phyloP scores from a whole-genome alignment of 2,329 filamentous ascomycete species.

The Talaromyces marneffei region DNA sequence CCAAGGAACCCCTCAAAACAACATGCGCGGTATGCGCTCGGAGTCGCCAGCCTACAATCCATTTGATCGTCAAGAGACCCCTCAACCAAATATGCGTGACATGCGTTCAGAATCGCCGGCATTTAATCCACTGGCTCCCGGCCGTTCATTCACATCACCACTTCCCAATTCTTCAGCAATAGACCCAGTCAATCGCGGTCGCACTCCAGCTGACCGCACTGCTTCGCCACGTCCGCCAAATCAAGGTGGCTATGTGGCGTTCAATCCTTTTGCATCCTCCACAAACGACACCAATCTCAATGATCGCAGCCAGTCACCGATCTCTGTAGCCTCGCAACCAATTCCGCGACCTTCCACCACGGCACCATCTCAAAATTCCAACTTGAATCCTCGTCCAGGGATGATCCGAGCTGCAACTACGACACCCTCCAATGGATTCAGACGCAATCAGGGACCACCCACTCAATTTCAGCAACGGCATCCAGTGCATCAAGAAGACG shows the following conservation, averaged over 20 bases:
- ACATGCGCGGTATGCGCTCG: background rate
- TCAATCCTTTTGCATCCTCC: slow-evolving; percentile 10
- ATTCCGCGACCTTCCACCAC: slow-evolving; percentile 8
- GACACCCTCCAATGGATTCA: slow-evolving; percentile 10
- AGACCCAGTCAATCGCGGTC: slow-evolving; percentile 1
- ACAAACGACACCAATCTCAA: background rate
- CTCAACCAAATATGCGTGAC: background rate
- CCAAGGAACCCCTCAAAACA: slow-evolving; percentile 1
- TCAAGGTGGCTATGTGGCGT: slow-evolving; percentile 14
- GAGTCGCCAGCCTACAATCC: slow-evolving; percentile 4
- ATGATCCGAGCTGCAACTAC: slow-evolving; percentile 12
- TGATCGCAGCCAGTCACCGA: background rate
- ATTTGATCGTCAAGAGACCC: background rate
- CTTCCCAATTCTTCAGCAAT: background rate
- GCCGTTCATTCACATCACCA: slow-evolving; percentile 6
- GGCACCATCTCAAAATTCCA: background rate
- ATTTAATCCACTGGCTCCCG: slow-evolving; percentile 3
- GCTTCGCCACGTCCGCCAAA: slow-evolving; percentile 10
- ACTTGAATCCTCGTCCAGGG: background rate
- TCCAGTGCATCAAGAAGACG: slow-evolving; percentile 5
- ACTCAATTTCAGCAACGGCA: background rate
- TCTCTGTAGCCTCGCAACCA: background rate
- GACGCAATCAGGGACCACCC: background rate
- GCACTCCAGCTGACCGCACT: slow-evolving; percentile 6
- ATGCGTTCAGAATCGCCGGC: slow-evolving; percentile 15